Conservation (phyloP, 306 rosid genomes). For the Prunus mira region DNA sequence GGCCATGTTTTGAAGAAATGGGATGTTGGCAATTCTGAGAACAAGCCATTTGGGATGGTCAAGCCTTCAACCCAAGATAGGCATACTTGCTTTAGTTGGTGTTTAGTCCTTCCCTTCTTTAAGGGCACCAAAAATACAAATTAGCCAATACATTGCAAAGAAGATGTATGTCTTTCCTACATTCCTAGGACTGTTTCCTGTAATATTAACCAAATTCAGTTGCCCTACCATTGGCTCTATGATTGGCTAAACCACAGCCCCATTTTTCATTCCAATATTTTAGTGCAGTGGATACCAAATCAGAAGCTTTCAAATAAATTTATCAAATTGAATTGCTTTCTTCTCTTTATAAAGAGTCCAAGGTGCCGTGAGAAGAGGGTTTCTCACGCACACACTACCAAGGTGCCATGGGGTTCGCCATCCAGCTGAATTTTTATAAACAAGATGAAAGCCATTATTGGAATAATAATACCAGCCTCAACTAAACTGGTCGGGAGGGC, state of each 20-base stretch:
- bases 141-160: background rate
- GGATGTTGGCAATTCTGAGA: constrained; percentile 52
- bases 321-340: no score
- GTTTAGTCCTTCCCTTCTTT: background rate
- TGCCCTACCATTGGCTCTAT: constrained; percentile 3
- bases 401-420: no score
- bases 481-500: no score
- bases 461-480: no score
- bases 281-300: no score
- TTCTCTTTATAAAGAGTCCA: no score
- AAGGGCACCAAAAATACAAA: background rate
- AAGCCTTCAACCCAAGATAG: constrained; percentile 9
- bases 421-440: no score
- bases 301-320: no score
- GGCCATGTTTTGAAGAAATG: constrained; percentile 55
- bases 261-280: no score
- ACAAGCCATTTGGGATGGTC: constrained; percentile 37
- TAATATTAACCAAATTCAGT: background rate
- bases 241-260: background rate
- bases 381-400: no score
- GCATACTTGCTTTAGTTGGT: background rate
- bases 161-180: constrained; percentile 25
- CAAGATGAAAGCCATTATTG: no score
- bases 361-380: no score
- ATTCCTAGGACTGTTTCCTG: constrained; percentile 8